Evolutionary conservation across 345 rosid genomes (phyloP), one percentile per base, ranked within the genome.

Genomic region (Gossypium turneri): DNA sequence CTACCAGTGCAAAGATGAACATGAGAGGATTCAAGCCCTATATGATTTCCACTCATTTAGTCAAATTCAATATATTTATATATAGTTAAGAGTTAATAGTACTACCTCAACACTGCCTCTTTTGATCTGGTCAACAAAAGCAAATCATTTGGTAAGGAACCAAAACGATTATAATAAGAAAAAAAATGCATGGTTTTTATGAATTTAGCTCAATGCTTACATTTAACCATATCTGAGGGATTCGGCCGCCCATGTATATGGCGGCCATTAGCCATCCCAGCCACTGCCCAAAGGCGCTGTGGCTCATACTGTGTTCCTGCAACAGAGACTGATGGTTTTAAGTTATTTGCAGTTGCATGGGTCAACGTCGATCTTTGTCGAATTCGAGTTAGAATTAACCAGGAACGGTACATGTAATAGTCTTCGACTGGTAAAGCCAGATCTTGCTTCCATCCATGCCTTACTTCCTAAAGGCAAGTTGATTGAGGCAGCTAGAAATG

Each of bases 231-330:
- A 94, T 92, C 19, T 94, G 97, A 55, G 98, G 98, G 62, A 94
- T 73, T 70, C 98, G 83, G 2, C 98, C 97, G 4, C 98, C 95
- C 98, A 94, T 94, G 86, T 94, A 94, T 58, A 94, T 92, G 62
- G 95, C 95, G 4, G 97, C 98, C 98, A 94, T 94, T 17, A 94
- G 79, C 98, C 97, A 94, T 70, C 98, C 97, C 19, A 94, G 67
- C 94, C 97, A 90, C 41, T 92, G 95, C 43, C 97, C 97, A 3
- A 81, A 76, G 0, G 75, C 86, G 57, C 88, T 94, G 81, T 90
- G 91, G 73, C 85, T 90, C 77, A 79, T 79, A 43, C 68, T 83
- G 43, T 76, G 85, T 81, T 79, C 94, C 94, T 92, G 84, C 74
- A 11, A 6, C 22, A 15, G 65, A 20, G 38, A 12, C 1, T 50